Percentiles rank a stretch among this genome's conserved stretches.
Conservation (phyloP, 768 basidiomycete species). For the Amylocystis lapponica region DNA sequence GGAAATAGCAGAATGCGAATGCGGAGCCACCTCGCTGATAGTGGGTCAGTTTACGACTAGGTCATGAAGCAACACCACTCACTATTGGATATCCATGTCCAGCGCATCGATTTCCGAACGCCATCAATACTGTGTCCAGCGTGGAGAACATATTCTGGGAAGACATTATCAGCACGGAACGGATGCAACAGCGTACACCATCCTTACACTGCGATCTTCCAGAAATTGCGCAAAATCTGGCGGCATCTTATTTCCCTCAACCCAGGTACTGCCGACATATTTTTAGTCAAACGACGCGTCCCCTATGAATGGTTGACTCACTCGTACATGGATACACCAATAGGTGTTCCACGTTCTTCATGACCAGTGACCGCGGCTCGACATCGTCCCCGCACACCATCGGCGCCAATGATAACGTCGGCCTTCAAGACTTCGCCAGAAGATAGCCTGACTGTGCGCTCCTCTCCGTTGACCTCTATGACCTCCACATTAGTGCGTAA, state of each 20-base stretch:
- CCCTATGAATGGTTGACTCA: constrained; percentile 10
- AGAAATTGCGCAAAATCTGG: background rate
- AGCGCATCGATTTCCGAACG: constrained; percentile 7
- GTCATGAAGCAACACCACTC: background rate
- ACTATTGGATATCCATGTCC: constrained; percentile 7
- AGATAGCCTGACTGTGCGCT: constrained; percentile 20
- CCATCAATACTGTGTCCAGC: constrained; percentile 7
- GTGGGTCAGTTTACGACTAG: too few species aligned
- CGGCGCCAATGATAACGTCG: constrained; percentile 34
- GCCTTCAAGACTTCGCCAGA: constrained; percentile 25
- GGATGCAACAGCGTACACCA: too few species aligned
- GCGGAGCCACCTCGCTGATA: too few species aligned
- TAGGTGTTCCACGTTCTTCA: constrained; percentile 7
- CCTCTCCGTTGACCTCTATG: constrained; percentile 14
- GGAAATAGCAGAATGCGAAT: constrained; percentile 20
- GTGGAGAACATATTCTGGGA: too few species aligned
- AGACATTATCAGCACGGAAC: too few species aligned
- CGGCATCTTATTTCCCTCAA: too few species aligned
- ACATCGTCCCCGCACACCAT: constrained; percentile 24
- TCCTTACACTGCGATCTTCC: too few species aligned
- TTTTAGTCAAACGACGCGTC: too few species aligned
- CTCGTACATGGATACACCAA: constrained; percentile 23
- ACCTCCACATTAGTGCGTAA: constrained; percentile 25
- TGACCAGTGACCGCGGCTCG: constrained; percentile 14
- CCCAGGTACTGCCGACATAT: too few species aligned